Evolutionary conservation across 441 rosid genomes (phyloP).

Genomic region (Gossypium schwendimanii): DNA sequence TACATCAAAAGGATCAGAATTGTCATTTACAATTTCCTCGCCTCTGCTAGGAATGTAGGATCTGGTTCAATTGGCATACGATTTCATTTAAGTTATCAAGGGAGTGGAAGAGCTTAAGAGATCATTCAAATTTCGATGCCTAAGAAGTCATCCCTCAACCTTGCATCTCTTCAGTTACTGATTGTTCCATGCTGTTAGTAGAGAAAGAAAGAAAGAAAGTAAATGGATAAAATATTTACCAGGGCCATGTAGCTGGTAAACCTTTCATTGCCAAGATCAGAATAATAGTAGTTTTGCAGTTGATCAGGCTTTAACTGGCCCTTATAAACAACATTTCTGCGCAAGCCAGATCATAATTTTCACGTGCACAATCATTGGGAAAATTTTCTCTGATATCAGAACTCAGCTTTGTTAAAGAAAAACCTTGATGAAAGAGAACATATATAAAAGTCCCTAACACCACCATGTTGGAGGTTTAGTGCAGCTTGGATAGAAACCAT

Average conservation of each 20-base stretch:
- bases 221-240: slow-evolving; percentile 87
- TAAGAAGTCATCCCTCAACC: slow-evolving; percentile 99
- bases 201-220: slow-evolving; percentile 61
- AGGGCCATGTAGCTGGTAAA: slow-evolving; percentile 99
- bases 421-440: slow-evolving; percentile 97
- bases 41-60: slow-evolving; percentile 18
- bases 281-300: slow-evolving; percentile 77
- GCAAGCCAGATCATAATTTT: slow-evolving; percentile 5
- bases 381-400: background rate
- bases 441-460: slow-evolving; percentile 81
- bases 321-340: slow-evolving; percentile 93
- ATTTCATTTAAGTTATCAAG: slow-evolving; percentile 74
- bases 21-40: slow-evolving; percentile 23
- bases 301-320: slow-evolving; percentile 94
- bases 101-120: slow-evolving; percentile 99
- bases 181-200: slow-evolving; percentile 97
- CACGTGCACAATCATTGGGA: background rate
- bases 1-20: slow-evolving; percentile 31
- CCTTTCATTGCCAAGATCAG: slow-evolving; percentile 99
- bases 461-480: slow-evolving; percentile 81
- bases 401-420: background rate
- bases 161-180: slow-evolving; percentile 82
- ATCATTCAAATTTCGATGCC: slow-evolving; percentile 99
- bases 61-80: slow-evolving; percentile 47
- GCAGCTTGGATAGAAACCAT: slow-evolving; percentile 94